These are phyloP conservation scores for Sugiyamaella valdiviana DNA, from an alignment of 805 yeast genomes.

Conservation along the genomic window DNA sequence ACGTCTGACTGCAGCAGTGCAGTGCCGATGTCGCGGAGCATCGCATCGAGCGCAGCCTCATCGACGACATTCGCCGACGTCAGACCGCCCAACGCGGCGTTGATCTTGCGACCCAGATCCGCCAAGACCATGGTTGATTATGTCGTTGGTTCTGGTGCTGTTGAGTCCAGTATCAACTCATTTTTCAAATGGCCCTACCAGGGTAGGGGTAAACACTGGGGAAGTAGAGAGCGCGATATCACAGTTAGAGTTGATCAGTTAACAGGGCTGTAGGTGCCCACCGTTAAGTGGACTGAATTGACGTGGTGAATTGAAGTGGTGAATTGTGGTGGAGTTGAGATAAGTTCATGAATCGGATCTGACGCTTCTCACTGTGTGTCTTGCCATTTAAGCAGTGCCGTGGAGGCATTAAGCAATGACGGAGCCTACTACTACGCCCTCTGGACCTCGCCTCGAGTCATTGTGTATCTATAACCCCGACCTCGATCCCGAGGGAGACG, in stretches of 20 bases:
- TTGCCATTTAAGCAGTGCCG: too few relatives aligned
- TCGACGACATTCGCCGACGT: slow-evolving; percentile 50
- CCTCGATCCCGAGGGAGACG: slow-evolving; percentile 29
- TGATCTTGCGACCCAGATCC: slow-evolving; percentile 71
- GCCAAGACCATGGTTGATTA: slow-evolving; percentile 60
- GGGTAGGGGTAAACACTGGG: too few relatives aligned
- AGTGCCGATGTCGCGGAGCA: slow-evolving; percentile 83
- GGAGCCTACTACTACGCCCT: neutral
- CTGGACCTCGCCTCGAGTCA: slow-evolving; percentile 13
- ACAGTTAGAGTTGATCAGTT: too few relatives aligned
- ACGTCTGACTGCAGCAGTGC: slow-evolving; percentile 94
- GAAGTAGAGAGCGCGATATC: too few relatives aligned
- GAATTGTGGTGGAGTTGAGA: too few relatives aligned
- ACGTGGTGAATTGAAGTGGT: too few relatives aligned
- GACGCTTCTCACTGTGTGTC: too few relatives aligned
- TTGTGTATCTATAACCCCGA: slow-evolving; percentile 37
- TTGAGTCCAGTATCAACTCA: neutral
- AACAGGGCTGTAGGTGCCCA: too few relatives aligned
- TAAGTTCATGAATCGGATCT: too few relatives aligned
- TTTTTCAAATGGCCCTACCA: too few relatives aligned
- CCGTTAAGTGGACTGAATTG: too few relatives aligned
- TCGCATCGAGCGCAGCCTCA: slow-evolving; percentile 56
- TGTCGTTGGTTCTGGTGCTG: neutral
- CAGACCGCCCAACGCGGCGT: slow-evolving; percentile 62
- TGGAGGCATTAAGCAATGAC: neutral